These are phyloP conservation scores for Aspergillus mulundensis DNA, from an alignment of 495 filamentous ascomycete genomes.

Conservation along the genomic window DNA sequence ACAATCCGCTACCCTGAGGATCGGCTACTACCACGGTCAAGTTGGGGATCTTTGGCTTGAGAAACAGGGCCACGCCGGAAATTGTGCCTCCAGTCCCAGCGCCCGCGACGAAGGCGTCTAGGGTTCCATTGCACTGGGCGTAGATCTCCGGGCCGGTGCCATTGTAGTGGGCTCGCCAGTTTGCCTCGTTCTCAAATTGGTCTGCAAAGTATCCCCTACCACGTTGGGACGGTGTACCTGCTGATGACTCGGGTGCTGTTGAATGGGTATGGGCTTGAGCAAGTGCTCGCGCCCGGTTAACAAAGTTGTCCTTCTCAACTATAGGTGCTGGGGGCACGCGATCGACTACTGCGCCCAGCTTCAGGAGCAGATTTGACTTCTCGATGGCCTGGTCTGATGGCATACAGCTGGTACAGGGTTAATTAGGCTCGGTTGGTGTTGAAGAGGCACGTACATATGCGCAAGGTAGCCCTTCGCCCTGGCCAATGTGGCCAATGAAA, in stretches of 20 bases:
- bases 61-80: slow-evolving; percentile 73
- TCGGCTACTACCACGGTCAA: slow-evolving; percentile 82
- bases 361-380: slow-evolving; percentile 82
- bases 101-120: slow-evolving; percentile 94
- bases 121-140: slow-evolving; percentile 63
- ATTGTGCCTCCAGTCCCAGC: slow-evolving; percentile 95
- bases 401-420: slow-evolving; percentile 65
- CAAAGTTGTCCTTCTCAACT: slow-evolving; percentile 84
- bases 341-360: slow-evolving; percentile 86
- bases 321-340: slow-evolving; percentile 89
- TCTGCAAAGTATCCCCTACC: slow-evolving; percentile 85
- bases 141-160: slow-evolving; percentile 89
- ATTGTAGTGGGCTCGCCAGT: slow-evolving; percentile 77
- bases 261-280: slow-evolving; percentile 65
- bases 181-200: slow-evolving; percentile 88
- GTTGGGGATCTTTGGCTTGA: slow-evolving; percentile 64
- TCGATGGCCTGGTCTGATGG: slow-evolving; percentile 85
- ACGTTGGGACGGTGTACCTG: slow-evolving; percentile 12
- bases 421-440: neutral
- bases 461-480: slow-evolving; percentile 85
- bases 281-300: slow-evolving; percentile 81
- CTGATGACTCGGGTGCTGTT: slow-evolving; percentile 24
- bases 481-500: slow-evolving; percentile 85
- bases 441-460: slow-evolving; percentile 61
- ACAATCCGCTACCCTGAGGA: slow-evolving; percentile 89